These are phyloP conservation scores for Cenchrus purpureus DNA, from an alignment of 176 grass and related monocot species.

Conservation along the genomic window DNA sequence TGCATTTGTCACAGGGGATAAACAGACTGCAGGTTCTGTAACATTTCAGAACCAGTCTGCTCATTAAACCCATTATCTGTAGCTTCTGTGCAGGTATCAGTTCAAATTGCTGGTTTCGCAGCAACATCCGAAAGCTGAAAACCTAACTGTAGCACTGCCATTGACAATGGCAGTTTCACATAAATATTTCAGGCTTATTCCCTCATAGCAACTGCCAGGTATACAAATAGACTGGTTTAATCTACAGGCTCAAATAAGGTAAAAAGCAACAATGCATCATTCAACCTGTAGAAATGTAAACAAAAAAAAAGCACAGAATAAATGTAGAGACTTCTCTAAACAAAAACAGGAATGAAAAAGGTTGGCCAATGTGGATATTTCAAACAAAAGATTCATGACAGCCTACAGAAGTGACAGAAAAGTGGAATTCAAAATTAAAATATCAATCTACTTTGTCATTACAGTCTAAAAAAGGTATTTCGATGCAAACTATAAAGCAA, in stretches of 20 bases:
- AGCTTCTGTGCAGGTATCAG: neutral
- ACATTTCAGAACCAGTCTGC: neutral
- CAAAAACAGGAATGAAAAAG: neutral
- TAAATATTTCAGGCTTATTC: neutral
- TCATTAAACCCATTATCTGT: neutral
- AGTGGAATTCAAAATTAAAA: neutral
- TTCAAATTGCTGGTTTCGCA: neutral
- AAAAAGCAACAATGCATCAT: neutral
- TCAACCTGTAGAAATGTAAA: slow-evolving; percentile 6
- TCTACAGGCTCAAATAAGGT: neutral
- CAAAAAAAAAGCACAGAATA: neutral
- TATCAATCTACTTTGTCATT: neutral
- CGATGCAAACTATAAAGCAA: neutral
- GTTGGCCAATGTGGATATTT: neutral
- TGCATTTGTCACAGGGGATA: neutral
- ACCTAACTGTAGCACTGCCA: neutral
- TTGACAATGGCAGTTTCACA: neutral
- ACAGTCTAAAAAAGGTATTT: neutral
- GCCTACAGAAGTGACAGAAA: neutral
- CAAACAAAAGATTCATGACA: neutral
- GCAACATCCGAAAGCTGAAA: neutral
- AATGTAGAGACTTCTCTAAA: neutral
- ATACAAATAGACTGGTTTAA: neutral
- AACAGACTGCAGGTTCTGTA: no score
- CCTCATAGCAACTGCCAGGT: neutral